Conservation (phyloP, 2,329 filamentous ascomycete genomes). For the Fusarium nanum region DNA sequence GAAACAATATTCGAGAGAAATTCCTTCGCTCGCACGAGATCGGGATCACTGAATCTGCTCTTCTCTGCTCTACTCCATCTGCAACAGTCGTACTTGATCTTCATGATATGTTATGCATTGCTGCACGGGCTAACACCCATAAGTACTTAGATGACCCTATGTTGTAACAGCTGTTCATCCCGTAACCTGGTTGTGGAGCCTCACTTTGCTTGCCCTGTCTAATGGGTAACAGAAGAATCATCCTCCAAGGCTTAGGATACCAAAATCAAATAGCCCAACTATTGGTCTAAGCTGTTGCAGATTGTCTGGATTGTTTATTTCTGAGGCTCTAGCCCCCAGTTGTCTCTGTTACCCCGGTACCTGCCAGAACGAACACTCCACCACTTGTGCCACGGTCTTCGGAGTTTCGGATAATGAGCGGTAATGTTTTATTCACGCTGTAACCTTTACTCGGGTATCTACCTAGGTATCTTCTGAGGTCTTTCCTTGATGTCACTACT, state of each 20-base stretch:
- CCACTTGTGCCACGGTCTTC: conserved; percentile 37
- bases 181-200: conserved; percentile 32
- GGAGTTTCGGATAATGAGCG: conserved; percentile 39
- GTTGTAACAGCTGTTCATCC: conserved; percentile 40
- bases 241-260: too few relatives aligned
- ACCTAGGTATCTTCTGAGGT: not conserved
- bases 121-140: not conserved
- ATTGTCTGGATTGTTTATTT: too few relatives aligned
- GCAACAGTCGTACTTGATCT: conserved; percentile 12
- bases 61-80: too few relatives aligned
- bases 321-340: too few relatives aligned
- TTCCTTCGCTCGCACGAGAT: conserved; percentile 39
- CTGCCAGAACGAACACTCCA: conserved; percentile 32
- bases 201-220: conserved; percentile 9
- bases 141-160: too few relatives aligned
- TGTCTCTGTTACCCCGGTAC: too few relatives aligned
- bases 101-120: not conserved
- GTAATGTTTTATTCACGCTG: conserved; percentile 3
- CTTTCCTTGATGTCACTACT: not conserved
- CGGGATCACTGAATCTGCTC: conserved; percentile 26
- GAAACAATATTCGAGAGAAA: conserved; percentile 18
- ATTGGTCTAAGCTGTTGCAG: too few relatives aligned
- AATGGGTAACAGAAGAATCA: too few relatives aligned
- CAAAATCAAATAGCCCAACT: too few relatives aligned
- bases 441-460: conserved; percentile 6